phyloP scores from a whole-genome alignment of 805 yeast genomes.

The Crinitomyces ghanaensis region DNA sequence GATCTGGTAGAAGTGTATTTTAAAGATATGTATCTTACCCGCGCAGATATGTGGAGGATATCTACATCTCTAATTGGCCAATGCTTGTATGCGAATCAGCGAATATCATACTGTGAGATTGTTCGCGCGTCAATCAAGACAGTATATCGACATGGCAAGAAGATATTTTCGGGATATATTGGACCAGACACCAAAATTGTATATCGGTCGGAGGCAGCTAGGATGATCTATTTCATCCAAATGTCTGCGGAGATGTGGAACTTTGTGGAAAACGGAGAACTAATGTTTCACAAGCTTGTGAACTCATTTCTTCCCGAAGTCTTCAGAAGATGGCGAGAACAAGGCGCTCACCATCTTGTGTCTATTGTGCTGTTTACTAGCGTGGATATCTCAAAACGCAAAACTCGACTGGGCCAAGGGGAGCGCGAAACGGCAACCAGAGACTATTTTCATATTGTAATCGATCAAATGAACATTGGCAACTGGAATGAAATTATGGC shows the following conservation, averaged over 20 bases:
- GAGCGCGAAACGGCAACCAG: constrained; percentile 54
- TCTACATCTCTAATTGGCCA: constrained; percentile 48
- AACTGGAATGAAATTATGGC: constrained; percentile 93
- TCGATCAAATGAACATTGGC: constrained; percentile 80
- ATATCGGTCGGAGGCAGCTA: constrained; percentile 85
- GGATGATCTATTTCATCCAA: constrained; percentile 72
- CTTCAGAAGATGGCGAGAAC: constrained; percentile 75
- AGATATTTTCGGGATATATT: constrained; percentile 63
- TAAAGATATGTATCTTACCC: constrained; percentile 66
- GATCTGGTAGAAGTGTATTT: constrained; percentile 75
- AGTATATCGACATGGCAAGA: constrained; percentile 56
- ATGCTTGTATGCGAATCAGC: constrained; percentile 59
- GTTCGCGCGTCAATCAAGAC: constrained; percentile 57
- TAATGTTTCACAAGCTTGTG: constrained; percentile 82
- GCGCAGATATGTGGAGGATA: constrained; percentile 91
- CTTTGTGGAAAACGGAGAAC: constrained; percentile 93
- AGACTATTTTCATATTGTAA: constrained; percentile 87
- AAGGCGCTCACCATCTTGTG: constrained; percentile 81
- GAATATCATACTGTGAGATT: constrained; percentile 46
- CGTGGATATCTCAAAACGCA: constrained; percentile 40
- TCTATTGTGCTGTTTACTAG: constrained; percentile 83
- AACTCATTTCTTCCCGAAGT: constrained; percentile 87
- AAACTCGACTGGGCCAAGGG: constrained; percentile 43
- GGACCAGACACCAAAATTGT: constrained; percentile 65
- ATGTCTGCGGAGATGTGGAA: constrained; percentile 96